Evolutionary conservation across 2,329 filamentous ascomycete genomes (phyloP), one percentile per base, ranked within the genome.

Genomic region (Stagonosporopsis rhizophila): DNA sequence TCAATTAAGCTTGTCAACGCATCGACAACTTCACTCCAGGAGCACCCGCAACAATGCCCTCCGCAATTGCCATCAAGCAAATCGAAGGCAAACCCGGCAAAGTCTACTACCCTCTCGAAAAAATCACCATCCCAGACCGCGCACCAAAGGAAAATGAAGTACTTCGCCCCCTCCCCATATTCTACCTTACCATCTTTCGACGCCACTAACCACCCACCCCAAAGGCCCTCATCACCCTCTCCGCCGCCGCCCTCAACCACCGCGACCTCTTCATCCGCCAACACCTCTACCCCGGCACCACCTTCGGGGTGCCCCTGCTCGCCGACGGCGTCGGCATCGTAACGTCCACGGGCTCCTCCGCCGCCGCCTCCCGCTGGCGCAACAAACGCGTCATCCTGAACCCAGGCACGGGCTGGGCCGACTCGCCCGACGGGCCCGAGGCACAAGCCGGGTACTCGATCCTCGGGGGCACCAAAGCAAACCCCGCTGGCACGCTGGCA

Each of bases 211-310:
- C 50, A 58, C 51, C 83, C 50, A 3, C 30, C 81, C 60, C 84
- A 96, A 84, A 97, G 74, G 81, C 96, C 63, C 81, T 96, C 6
- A 80, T 98, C 60, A 87, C 86, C 69, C 81, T 98, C 70, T 84
- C 85, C 32, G 90, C 92, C 47, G 90, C 89, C 1, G 89, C 94
- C 14, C 87, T 98, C 46, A 98, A 98, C 81, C 95, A 98, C 80
- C 90, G 93, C 68, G 95, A 98, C 76, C 86, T 96, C 66, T 98
- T 97, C 80, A 90, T 96, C 77, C 90, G 94, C 51, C 92, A 95
- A 76, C 89, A 93, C 71, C 86, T 96, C 37, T 98, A 98, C 80
- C 94, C 94, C 0, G 89, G 86, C 66, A 89, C 92, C 49, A 89
- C 89, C 12, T 96, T 96, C 75, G 83, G 85, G 57, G 82, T 87